Base-by-base conservation (phyloP, 2,329 filamentous ascomycete genomes). In the Stemphylium beticola region DNA sequence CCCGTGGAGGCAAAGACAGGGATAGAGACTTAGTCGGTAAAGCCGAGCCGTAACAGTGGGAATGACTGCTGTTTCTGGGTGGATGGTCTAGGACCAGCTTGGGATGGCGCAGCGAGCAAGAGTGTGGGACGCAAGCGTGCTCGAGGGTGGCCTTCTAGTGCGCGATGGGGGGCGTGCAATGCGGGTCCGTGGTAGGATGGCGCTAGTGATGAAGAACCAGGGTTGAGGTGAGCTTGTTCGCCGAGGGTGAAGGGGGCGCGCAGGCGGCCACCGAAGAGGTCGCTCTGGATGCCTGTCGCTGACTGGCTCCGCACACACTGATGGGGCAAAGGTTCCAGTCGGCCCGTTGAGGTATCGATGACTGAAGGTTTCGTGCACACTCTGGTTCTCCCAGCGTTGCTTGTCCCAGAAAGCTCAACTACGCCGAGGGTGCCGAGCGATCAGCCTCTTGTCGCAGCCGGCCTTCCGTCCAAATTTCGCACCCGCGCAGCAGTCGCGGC, bases 381-480 rank as follows among this genome's bases (percentile, higher is more conserved):
- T 63, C 45, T 56, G 56, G 42, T 49, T 57, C 53, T 69, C 61
- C 60, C 66, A 70, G 68, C 62, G 61, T 58, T 54, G 53, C 45
- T 38, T 55, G 57, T 52, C 60, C 58, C 58, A 56, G 61, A 68
- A 61, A 47, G 54, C 61, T 64, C 66, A 66, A 55, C 57, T 67
- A 58, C 65, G 71, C 72, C 69, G 72, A 73, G 70, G 53, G 57
- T 66, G 67, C 70, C 68, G 70, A 69, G 64, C 64, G 66, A 69
- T 68, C 68, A 71, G 63, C 67, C 65, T 70, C 53, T 67, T 45
- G 69, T 67, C 62, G 42, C 65, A 66, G 69, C 66, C 66, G 68
- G 62, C 55, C 62, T 67, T 68, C 64, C 62, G 67, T 56, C 58
- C 57, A 36, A 48, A 44, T 48, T 46, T 44, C 26, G 37, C 15